Percentiles rank a stretch among this genome's conserved stretches.
These are phyloP conservation scores for Citeromyces matritensis DNA, from an alignment of 805 yeast genomes.

Conservation along the genomic window DNA sequence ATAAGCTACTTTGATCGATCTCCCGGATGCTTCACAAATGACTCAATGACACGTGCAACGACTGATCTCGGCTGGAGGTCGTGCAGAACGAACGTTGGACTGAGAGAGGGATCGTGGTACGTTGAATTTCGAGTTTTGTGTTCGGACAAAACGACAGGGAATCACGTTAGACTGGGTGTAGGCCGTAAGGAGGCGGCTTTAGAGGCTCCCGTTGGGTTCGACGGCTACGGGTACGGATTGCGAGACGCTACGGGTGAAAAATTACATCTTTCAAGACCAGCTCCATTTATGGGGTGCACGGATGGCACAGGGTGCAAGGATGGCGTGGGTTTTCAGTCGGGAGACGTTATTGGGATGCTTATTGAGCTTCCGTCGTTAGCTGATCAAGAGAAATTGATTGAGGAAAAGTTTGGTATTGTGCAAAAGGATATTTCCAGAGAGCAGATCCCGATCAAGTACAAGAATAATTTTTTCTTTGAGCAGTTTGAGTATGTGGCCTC, in stretches of 20 bases:
- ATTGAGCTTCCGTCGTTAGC: conserved; percentile 47
- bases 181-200: conserved; percentile 76
- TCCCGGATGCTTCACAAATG: conserved; percentile 30
- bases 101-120: conserved; percentile 69
- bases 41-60: conserved; percentile 27
- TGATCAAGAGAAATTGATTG: conserved; percentile 25
- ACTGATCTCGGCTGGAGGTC: conserved; percentile 70
- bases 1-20: conserved; percentile 59
- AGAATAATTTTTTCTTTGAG: conserved; percentile 66
- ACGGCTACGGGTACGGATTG: conserved; percentile 85
- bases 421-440: conserved; percentile 49
- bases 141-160: conserved; percentile 13
- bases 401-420: conserved; percentile 12
- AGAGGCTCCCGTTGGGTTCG: conserved; percentile 94
- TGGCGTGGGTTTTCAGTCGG: conserved; percentile 36
- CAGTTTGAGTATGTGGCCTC: conserved; percentile 66
- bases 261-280: conserved; percentile 61
- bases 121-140: conserved; percentile 56
- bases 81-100: conserved; percentile 55
- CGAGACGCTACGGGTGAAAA: conserved; percentile 67
- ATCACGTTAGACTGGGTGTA: conserved; percentile 71
- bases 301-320: conserved; percentile 22
- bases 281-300: conserved; percentile 24
- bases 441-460: conserved; percentile 77
- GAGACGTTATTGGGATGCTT: conserved; percentile 75